Evolutionary conservation across 495 filamentous ascomycete genomes (phyloP), one percentile per base, ranked within the genome.

Genomic region (Thozetella sp.): DNA sequence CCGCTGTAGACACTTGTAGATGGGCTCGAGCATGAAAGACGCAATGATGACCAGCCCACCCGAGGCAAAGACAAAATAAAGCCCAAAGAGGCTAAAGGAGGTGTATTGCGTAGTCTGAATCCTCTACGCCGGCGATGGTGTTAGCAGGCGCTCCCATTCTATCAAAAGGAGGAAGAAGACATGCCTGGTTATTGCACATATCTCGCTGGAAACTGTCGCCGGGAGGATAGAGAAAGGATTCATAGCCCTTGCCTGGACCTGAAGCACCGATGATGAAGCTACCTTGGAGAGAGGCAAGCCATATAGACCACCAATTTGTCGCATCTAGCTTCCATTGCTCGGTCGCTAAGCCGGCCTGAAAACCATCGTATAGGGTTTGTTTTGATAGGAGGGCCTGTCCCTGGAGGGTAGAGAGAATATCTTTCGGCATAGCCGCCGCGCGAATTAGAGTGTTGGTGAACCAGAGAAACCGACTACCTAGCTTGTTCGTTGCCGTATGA

Each of bases 41-140:
- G 58, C 10, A 6, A 59, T 15, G 2, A 54, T 57, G 1, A 62
- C 15, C 2, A 62, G 3, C 15, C n/a, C 17, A 45, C 59, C 59
- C 2, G 45, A 20, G 3, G 58, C 23, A 22, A 58, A 40, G 24
- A 51, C 52, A 45, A 62, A 57, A 25, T 22, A 23, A 1, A 58
- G 59, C n/a, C 59, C 55, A 25, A 62, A 57, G 22, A 62, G 12
- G 23, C 37, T 57, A 22, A 62, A 62, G 10, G 54, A 57, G 6
- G 25, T 25, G 40, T 62, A 52, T 1, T 53, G 19, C 20, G 59
- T 30, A 19, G 22, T 57, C 11, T 22, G 30, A 22, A 62, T 58
- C 25, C 52, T 62, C 59, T 62, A 24, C n/a, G 24, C 4, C 6
- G 6, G 6, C 6, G 6, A 55, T 13, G 22, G n/a, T 10, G 37